Conservation (phyloP, 176 grass and related monocot genomes). For the Tuctoria greenei region DNA sequence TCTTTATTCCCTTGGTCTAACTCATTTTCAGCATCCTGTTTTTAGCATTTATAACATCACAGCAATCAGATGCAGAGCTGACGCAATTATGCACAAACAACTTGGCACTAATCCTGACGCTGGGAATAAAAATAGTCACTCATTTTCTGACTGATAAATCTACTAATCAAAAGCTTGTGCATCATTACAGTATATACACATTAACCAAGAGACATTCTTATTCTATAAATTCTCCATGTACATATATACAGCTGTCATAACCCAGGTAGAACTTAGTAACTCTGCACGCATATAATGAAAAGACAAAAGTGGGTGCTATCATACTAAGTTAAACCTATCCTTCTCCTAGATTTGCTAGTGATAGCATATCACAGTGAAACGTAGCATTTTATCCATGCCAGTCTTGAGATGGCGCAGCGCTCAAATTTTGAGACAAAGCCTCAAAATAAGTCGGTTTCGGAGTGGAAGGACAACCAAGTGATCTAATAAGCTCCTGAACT, state of each 20-base stretch:
- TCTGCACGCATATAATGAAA: slow-evolving; percentile 36
- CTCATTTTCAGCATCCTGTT: neutral
- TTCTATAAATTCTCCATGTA: slow-evolving; percentile 43
- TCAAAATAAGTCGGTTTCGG: slow-evolving; percentile 93
- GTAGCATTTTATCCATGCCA: slow-evolving; percentile 66
- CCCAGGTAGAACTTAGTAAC: slow-evolving; percentile 31
- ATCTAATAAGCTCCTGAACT: slow-evolving; percentile 71
- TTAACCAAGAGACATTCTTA: slow-evolving; percentile 38
- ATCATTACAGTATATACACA: slow-evolving; percentile 9
- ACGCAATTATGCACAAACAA: neutral
- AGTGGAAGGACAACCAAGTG: slow-evolving; percentile 65
- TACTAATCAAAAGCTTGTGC: neutral
- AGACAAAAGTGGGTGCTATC: slow-evolving; percentile 38
- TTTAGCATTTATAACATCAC: neutral
- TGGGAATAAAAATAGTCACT: slow-evolving; percentile 13
- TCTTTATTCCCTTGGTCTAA: neutral
- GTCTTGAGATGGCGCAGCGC: neutral
- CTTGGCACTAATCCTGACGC: neutral
- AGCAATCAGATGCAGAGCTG: neutral
- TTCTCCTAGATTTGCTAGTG: slow-evolving; percentile 49
- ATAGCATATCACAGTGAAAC: slow-evolving; percentile 50
- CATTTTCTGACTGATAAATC: slow-evolving; percentile 3
- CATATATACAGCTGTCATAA: slow-evolving; percentile 54
- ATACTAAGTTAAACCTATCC: slow-evolving; percentile 39
- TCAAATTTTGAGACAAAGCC: slow-evolving; percentile 43